These are phyloP conservation scores for Citrullus mucosospermus DNA, from an alignment of 306 rosid genomes.

Conservation along the genomic window DNA sequence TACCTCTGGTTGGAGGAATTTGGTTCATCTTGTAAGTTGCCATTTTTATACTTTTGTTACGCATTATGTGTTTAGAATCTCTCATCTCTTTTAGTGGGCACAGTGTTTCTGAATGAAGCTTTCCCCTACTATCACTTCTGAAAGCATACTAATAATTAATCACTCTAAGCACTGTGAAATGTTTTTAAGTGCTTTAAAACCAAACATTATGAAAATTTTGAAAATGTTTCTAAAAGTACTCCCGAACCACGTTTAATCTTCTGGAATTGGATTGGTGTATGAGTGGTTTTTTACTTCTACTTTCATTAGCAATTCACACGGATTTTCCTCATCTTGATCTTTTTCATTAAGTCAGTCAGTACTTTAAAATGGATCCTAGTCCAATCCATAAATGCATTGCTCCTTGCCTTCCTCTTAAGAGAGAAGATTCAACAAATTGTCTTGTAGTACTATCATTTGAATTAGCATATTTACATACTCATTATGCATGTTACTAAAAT, in stretches of 20 bases:
- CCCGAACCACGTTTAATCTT: background rate
- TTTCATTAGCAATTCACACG: background rate
- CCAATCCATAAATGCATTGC: background rate
- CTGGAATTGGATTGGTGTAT: background rate
- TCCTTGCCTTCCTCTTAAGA: background rate
- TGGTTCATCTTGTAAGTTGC: conserved; percentile 24
- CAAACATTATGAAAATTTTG: background rate
- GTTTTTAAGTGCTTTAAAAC: background rate
- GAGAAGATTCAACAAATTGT: background rate
- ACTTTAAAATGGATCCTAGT: background rate
- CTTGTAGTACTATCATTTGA: background rate
- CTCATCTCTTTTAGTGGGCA: background rate
- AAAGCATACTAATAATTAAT: background rate
- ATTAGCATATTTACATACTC: background rate
- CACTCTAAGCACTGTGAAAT: background rate
- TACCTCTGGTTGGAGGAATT: conserved; percentile 85
- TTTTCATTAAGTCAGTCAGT: background rate
- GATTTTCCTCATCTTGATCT: background rate
- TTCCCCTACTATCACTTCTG: background rate
- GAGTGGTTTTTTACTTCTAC: background rate
- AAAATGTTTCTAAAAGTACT: background rate
- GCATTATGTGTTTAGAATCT: background rate
- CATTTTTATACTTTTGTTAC: background rate
- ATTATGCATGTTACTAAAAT: background rate
- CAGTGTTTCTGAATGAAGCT: background rate